Evolutionary conservation across 345 rosid species (phyloP), one percentile per base, ranked within the genome.

Genomic region (Moricandia moricandioides): DNA sequence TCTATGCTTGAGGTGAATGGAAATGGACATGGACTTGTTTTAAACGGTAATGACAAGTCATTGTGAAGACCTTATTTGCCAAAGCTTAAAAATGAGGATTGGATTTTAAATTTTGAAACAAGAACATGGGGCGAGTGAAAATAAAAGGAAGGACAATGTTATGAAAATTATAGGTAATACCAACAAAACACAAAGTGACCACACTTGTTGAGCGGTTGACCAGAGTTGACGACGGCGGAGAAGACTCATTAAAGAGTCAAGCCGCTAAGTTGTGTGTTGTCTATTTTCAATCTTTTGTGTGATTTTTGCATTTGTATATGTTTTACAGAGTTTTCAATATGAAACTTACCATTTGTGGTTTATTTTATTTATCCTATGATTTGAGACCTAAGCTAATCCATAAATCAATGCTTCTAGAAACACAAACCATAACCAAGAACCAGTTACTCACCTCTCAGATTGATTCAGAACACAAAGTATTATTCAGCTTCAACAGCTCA

Each of bases 401-500:
- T 13, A 1, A 2, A 45, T 29, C 0, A 58, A 35, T 45, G 7
- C 29, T 74, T 24, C 3, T 7, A 60, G 45, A 65, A 33, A 67
- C 62, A 71, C 5, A 0, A 8, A 72, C 4, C 52, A 59, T 30
- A 77, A 24, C 8, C 52, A 5, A 47, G 52, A 47, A 47, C 7
- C 69, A 59, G 35, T 49, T 7, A 35, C 54, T 74, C 34, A 79
- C 82, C 73, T 66, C 73, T 66, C 54, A 65, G 27, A 70, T 59
- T 27, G 8, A 26, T 17, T 43, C 33, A 69, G 63, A 71, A 71
- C 16, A 4, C 45, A 6, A 35, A 39, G 18, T 64, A 75, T 71
- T 56, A 75, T 80, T 80, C 83, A 58, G 77, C 58, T 60, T 80
- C 83, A 66, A 75, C 83, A 71, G 77, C 73, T 75, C 80, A 27